Evolutionary conservation across 768 basidiomycete genomes (phyloP).

Genomic region (Tricholoma furcatifolium): DNA sequence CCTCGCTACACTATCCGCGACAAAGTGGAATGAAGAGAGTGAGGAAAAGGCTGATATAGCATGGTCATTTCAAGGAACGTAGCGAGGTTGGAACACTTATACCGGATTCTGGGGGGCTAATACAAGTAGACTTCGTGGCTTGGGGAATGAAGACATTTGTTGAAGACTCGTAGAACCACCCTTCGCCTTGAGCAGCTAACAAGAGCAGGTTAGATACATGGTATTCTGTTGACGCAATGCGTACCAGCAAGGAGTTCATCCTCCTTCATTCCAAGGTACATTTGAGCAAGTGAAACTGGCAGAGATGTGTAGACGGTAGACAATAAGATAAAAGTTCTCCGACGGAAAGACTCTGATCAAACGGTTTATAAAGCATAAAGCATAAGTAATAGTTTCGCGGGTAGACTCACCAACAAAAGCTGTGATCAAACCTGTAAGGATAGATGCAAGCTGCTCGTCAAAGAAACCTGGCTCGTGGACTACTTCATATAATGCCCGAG

Average conservation of each 20-base stretch:
- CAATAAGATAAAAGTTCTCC: slow-evolving; percentile 52
- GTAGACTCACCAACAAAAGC: slow-evolving; percentile 51
- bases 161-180: slow-evolving; percentile 53
- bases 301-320: slow-evolving; percentile 67
- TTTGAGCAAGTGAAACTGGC: slow-evolving; percentile 49
- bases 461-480: slow-evolving; percentile 43
- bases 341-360: slow-evolving; percentile 54
- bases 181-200: slow-evolving; percentile 39
- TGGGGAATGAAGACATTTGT: slow-evolving; percentile 44
- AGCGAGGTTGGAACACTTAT: not conserved
- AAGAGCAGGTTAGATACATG: not conserved
- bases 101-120: slow-evolving; percentile 9
- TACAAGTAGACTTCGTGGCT: slow-evolving; percentile 4
- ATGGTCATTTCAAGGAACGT: not conserved
- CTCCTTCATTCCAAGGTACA: slow-evolving; percentile 51
- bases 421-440: slow-evolving; percentile 43
- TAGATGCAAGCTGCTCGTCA: slow-evolving; percentile 42
- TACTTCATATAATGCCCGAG: slow-evolving; percentile 37
- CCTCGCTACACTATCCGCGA: slow-evolving; percentile 53
- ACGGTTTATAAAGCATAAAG: slow-evolving; percentile 1
- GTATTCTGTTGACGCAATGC: slow-evolving; percentile 3
- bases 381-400: not conserved
- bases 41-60: slow-evolving; percentile 38
- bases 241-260: slow-evolving; percentile 39
- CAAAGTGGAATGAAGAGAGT: slow-evolving; percentile 45